Conservation (phyloP, 805 yeast genomes). For the Komagataella ulmi region DNA sequence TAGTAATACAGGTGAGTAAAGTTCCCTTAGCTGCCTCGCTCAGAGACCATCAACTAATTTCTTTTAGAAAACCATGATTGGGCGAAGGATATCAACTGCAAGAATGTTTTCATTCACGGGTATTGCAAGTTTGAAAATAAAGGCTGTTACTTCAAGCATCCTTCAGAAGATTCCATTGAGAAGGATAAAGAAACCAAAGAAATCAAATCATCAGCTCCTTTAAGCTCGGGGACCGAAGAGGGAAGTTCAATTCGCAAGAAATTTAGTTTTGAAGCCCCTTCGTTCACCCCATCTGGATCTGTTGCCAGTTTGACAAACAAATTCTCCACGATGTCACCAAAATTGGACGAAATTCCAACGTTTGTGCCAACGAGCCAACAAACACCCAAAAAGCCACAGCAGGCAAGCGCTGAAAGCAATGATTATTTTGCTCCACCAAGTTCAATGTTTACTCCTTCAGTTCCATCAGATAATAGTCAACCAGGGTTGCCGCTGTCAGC, state of each 20-base stretch:
- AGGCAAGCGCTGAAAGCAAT: slow-evolving; percentile 15
- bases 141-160: slow-evolving; percentile 73
- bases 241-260: slow-evolving; percentile 20
- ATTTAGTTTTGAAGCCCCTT: slow-evolving; percentile 41
- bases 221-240: slow-evolving; percentile 3
- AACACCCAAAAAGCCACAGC: not conserved
- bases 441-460: slow-evolving; percentile 5
- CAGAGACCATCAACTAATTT: not conserved
- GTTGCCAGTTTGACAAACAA: slow-evolving; percentile 17
- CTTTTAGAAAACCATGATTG: slow-evolving; percentile 26
- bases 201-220: slow-evolving; percentile 1
- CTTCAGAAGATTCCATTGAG: not conserved
- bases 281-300: slow-evolving; percentile 31
- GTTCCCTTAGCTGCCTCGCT: not conserved
- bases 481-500: slow-evolving; percentile 1
- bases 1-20: not conserved
- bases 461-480: slow-evolving; percentile 1
- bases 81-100: slow-evolving; percentile 69
- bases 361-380: slow-evolving; percentile 28
- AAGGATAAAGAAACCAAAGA: not conserved
- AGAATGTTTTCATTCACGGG: slow-evolving; percentile 77
- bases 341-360: slow-evolving; percentile 29
- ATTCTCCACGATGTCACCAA: slow-evolving; percentile 34
- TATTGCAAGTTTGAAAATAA: slow-evolving; percentile 79
- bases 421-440: slow-evolving; percentile 15